Conservation (phyloP, 805 yeast species). For the Nematodospora valgi region DNA sequence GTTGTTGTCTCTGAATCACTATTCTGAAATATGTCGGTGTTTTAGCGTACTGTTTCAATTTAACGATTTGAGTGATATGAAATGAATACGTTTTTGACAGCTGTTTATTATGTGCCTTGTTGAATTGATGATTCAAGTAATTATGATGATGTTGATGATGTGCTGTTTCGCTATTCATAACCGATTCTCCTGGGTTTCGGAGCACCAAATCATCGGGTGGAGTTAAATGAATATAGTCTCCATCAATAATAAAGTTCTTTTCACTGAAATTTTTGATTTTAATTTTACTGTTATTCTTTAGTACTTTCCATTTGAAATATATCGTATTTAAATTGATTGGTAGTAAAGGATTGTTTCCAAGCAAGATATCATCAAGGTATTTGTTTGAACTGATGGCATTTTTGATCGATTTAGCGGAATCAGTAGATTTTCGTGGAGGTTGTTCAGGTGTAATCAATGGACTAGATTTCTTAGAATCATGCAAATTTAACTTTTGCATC, state of each 20-base stretch:
- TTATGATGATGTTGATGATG: constrained; percentile 32
- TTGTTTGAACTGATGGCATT: constrained; percentile 12
- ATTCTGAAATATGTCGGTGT: constrained; percentile 79
- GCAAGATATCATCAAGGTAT: constrained; percentile 29
- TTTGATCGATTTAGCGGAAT: constrained; percentile 6
- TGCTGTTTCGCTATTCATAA: neutral
- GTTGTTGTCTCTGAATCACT: constrained; percentile 46
- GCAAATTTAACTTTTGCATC: constrained; percentile 4
- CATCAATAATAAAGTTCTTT: constrained; percentile 86
- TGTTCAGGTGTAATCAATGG: constrained; percentile 1
- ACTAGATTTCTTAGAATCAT: neutral
- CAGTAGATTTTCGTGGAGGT: neutral
- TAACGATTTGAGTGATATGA: constrained; percentile 73
- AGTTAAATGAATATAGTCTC: constrained; percentile 86
- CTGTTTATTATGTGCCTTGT: constrained; percentile 56
- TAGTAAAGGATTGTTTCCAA: constrained; percentile 24
- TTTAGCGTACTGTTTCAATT: constrained; percentile 70
- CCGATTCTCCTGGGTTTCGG: constrained; percentile 1
- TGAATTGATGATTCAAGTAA: constrained; percentile 30
- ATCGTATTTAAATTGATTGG: constrained; percentile 47
- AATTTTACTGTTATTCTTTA: constrained; percentile 85
- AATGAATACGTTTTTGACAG: constrained; percentile 80
- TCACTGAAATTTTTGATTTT: constrained; percentile 62
- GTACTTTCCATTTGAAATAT: constrained; percentile 81
- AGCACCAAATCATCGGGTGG: constrained; percentile 72